Conservation (phyloP, 1,139 yeast species). For the Barnettozyma hawaiiensis region DNA sequence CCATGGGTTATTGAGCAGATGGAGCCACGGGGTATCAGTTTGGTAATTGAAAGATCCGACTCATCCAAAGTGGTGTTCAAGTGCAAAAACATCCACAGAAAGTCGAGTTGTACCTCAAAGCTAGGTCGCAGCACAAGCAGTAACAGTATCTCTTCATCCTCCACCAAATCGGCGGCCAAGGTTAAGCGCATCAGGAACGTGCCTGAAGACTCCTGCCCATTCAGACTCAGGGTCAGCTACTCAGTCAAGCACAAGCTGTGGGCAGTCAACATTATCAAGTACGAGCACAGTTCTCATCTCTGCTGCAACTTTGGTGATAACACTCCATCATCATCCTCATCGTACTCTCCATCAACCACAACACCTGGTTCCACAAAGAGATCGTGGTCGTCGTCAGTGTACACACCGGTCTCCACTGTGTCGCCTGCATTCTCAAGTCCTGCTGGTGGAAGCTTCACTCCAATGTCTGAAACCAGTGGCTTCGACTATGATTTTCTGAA, state of each 20-base stretch:
- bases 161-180: conserved; percentile 1
- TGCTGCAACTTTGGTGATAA: conserved; percentile 23
- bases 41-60: conserved; percentile 70
- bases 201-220: conserved; percentile 48
- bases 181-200: conserved; percentile 19
- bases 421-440: conserved; percentile 23
- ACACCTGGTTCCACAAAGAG: conserved; percentile 16
- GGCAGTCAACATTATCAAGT: conserved; percentile 41
- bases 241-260: conserved; percentile 50
- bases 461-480: conserved; percentile 18
- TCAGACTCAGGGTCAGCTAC: conserved; percentile 62
- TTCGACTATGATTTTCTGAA: conserved; percentile 9
- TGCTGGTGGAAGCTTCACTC: conserved; percentile 16
- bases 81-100: conserved; percentile 44
- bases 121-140: conserved; percentile 8
- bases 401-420: conserved; percentile 23
- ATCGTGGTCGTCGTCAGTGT: conserved; percentile 15
- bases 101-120: conserved; percentile 17
- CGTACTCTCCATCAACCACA: conserved; percentile 11
- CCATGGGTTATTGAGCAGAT: conserved; percentile 59
- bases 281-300: conserved; percentile 23
- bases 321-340: conserved; percentile 7
- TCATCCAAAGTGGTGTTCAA: conserved; percentile 62
- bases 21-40: conserved; percentile 46
- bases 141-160: conserved; percentile 1